Conservation (phyloP, 2,329 filamentous ascomycete genomes). For the Xylaria sp. region DNA sequence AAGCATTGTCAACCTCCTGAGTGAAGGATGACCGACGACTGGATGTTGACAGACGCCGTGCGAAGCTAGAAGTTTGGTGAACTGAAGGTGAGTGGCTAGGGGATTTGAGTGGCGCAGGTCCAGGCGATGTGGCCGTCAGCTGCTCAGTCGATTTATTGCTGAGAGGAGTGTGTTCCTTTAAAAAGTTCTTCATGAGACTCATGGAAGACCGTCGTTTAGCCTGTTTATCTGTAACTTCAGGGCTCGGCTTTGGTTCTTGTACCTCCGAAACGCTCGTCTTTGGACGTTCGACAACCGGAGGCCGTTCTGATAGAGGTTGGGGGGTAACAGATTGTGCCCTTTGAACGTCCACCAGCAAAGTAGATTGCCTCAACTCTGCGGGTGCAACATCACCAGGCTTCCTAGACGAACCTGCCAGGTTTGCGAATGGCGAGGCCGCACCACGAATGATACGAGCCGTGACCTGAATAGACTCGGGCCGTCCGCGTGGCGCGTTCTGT, state of each 20-base stretch:
- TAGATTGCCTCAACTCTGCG: slow-evolving; percentile 68
- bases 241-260: slow-evolving; percentile 52
- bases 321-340: slow-evolving; percentile 51
- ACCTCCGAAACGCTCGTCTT: slow-evolving; percentile 62
- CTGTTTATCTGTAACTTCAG: slow-evolving; percentile 52
- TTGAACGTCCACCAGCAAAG: slow-evolving; percentile 68
- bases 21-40: slow-evolving; percentile 66
- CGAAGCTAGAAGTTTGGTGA: slow-evolving; percentile 61
- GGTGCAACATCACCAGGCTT: slow-evolving; percentile 59
- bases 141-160: slow-evolving; percentile 61
- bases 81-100: slow-evolving; percentile 61
- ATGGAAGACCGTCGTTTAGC: slow-evolving; percentile 66
- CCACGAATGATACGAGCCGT: slow-evolving; percentile 85
- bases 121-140: slow-evolving; percentile 46
- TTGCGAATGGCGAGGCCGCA: slow-evolving; percentile 57
- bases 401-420: slow-evolving; percentile 55
- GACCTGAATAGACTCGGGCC: slow-evolving; percentile 85
- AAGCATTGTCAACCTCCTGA: slow-evolving; percentile 54
- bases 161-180: slow-evolving; percentile 66
- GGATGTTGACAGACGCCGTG: slow-evolving; percentile 72
- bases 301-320: slow-evolving; percentile 45
- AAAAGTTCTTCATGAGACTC: slow-evolving; percentile 69
- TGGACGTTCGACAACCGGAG: slow-evolving; percentile 45
- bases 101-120: slow-evolving; percentile 53
- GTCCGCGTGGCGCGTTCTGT: slow-evolving; percentile 56